Base-by-base conservation (phyloP, 2,329 filamentous ascomycete genomes). In the Xylariaceae sp. region DNA sequence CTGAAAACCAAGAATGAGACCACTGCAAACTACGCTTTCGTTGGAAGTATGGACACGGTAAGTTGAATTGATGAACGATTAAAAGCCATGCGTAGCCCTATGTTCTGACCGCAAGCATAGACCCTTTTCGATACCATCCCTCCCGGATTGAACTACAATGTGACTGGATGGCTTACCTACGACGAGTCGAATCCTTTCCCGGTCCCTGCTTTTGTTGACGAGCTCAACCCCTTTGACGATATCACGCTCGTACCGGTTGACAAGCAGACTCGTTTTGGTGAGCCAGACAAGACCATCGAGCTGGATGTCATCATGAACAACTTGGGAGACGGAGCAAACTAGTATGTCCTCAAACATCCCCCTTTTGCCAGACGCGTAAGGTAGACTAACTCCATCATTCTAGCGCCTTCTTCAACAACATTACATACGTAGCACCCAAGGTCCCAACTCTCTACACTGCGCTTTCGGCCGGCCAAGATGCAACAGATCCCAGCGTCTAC, bases 361-460 rank as follows among this genome's bases (percentile, higher is more conserved):
- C 10, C 23, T 30, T 1, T 30, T 17, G 37, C n/a, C 5, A 35
- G 2, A 45, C 48, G 51, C 1, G 1, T 4, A n/a, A 50, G 34
- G 15, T 35, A 15, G 4, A 10, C 54, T 56, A 42, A 59, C 45
- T 30, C 17, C 17, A 18, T 30, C 8, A 30, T 4, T 18, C 2
- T 13, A 67, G 61, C 18, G 86, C 84, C 61, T 86, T 87, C 74
- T 84, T 89, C 76, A 92, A 93, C 77, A 86, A 89, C 72, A 83
- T 90, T 63, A 90, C 88, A 35, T 96, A 92, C 72, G 81, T 82
- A 2, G 58, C 75, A 0, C 90, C 89, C 53, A 89, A 90, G 71
- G 90, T 95, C 0, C 92, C 91, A 0, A 86, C 88, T 0, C 78
- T 96, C 0, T 95, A 92, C 77, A 90, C 88, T 0, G 89, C 82